A percentile compares a stretch with the other conserved stretches of the same genome.
phyloP scores from a whole-genome alignment of 164 flowering plant genomes.

The Macadamia integrifolia region DNA sequence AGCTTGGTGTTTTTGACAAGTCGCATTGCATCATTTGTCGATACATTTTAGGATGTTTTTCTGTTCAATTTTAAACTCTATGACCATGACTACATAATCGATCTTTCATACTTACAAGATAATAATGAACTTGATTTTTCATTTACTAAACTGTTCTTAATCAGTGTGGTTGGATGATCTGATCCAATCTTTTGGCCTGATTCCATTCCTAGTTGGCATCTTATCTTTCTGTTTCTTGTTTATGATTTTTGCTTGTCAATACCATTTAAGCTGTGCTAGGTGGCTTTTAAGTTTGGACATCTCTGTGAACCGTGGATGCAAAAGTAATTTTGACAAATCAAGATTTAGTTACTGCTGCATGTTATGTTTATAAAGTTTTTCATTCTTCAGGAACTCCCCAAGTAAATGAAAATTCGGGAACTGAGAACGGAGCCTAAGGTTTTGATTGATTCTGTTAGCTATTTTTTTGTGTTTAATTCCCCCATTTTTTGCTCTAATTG shows the following conservation, averaged over 20 bases:
- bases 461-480: constrained; percentile 8
- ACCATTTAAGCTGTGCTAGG: no score
- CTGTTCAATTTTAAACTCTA: background rate
- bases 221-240: no score
- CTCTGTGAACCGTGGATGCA: background rate
- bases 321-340: background rate
- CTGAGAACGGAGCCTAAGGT: constrained; percentile 24
- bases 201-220: no score
- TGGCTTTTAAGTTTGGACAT: background rate
- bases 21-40: no score
- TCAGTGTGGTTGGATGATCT: background rate
- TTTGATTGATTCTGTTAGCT: constrained; percentile 12
- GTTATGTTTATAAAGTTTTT: constrained; percentile 13
- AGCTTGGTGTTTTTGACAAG: no score
- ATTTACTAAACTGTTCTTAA: background rate
- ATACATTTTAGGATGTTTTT: background rate
- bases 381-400: constrained; percentile 14
- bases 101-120: no score
- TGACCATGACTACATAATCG: no score
- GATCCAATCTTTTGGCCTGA: background rate
- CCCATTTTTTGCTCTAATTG: constrained; percentile 7
- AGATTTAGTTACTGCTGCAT: constrained; percentile 7
- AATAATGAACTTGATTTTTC: no score
- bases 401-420: constrained; percentile 10
- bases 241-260: no score